Evolutionary conservation across 2,329 filamentous ascomycete genomes (phyloP), one percentile per base, ranked within the genome.

Genomic region (Cercospora zeina): DNA sequence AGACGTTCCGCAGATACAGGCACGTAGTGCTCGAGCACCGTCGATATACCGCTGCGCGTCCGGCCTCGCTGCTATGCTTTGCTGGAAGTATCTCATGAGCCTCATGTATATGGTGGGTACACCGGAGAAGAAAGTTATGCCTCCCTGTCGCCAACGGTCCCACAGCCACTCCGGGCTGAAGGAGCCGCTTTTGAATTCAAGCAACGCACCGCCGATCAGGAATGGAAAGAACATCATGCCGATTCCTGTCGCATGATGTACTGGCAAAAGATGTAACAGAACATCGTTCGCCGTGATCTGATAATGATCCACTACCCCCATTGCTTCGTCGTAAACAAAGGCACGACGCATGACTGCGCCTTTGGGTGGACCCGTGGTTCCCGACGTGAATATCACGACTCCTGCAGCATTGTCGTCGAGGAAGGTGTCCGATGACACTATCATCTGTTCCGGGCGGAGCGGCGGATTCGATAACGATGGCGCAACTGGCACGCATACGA

Each of bases 51-150:
- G 70, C 5, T 70, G 68, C 27, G 66, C 62, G 7, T 76, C 62
- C 1, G 73, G 62, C 8, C 71, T 61, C 36, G 74, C 73, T 2
- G 67, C 59, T 16, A 80, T 63, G 1, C 50, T 68, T 21, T 72
- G 73, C 67, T 78, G 75, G 58, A 76, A 79, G 57, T 81, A 78
- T 59, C 81, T 77, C 61, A 79, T 77, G 55, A 82, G 71, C 0
- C 79, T 76, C 50, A 80, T 78, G 69, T 82, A 83, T 31, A 82
- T 81, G 1, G 81, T 82, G 3, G 81, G 81, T 1, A 83, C 81
- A 14, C 79, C 81, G 66, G 80, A 78, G 73, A 83, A 83, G 73
- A 82, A 77, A 0, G 78, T 53, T 76, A 30, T 79, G 71, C 64
- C 76, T 71, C 77, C 58, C 65, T 69, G 31, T 71, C 73, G 61